A percentile compares a stretch with the other conserved stretches of the same genome.
Conservation (phyloP, 73 alveolate species). For the Symbiodinium pilosum region DNA sequence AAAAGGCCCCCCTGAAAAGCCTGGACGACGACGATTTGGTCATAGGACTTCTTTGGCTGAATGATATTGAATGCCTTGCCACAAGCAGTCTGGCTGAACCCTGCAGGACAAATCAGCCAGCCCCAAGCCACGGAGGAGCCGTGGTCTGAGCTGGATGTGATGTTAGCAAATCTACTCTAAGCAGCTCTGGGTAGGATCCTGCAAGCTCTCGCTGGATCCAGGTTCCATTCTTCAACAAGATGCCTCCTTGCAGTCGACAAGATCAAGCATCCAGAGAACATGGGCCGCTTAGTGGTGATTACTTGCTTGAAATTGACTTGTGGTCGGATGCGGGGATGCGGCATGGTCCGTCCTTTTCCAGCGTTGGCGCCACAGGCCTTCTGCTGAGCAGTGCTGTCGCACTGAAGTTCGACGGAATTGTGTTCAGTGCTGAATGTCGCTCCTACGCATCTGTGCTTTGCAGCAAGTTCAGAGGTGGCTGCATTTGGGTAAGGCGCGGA, state of each 20-base stretch:
- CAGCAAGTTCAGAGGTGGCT: background rate
- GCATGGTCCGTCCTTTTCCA: too few relatives aligned
- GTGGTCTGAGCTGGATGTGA: background rate
- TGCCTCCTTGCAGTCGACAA: slow-evolving; percentile 36
- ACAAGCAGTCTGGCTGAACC: background rate
- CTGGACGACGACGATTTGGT: slow-evolving; percentile 25
- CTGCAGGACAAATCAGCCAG: slow-evolving; percentile 7
- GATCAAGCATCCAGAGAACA: slow-evolving; percentile 72
- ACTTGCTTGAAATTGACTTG: background rate
- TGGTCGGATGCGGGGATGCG: too few relatives aligned
- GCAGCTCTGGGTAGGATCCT: too few relatives aligned
- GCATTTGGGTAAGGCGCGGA: slow-evolving; percentile 9
- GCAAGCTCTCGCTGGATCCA: background rate
- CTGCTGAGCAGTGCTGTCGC: slow-evolving; percentile 45
- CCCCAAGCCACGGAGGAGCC: slow-evolving; percentile 3
- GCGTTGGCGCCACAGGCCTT: slow-evolving; percentile 17
- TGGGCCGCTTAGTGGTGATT: background rate
- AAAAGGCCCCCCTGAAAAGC: background rate
- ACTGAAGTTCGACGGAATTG: slow-evolving; percentile 60
- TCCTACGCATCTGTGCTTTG: background rate
- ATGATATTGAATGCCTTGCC: background rate
- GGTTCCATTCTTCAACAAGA: slow-evolving; percentile 13
- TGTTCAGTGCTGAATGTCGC: slow-evolving; percentile 18
- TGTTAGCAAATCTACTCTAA: too few relatives aligned
- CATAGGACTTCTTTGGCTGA: background rate